A percentile compares a stretch with the other conserved stretches of the same genome.
These are phyloP conservation scores for Rhodotorula sp. DNA, from an alignment of 1,284 basidiomycete species.

Conservation along the genomic window DNA sequence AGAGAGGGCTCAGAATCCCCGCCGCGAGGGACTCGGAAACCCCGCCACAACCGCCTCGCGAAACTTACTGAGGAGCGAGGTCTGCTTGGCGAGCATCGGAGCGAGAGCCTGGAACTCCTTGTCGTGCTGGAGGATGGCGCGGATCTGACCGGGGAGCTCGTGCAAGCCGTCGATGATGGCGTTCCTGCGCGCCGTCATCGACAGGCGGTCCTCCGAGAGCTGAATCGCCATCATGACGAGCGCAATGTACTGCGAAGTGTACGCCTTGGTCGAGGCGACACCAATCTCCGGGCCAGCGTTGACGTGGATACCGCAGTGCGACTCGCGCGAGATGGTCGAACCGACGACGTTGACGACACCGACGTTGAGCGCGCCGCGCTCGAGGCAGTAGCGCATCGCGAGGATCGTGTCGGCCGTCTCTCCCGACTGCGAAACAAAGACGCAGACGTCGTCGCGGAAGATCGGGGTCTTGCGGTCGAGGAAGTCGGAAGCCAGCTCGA, in stretches of 20 bases:
- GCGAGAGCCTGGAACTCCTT: slow-evolving; percentile 77
- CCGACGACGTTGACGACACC: slow-evolving; percentile 98
- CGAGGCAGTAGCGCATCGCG: slow-evolving; percentile 92
- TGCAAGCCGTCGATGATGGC: slow-evolving; percentile 94
- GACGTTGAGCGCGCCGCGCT: slow-evolving; percentile 90
- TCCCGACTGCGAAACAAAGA: slow-evolving; percentile 96
- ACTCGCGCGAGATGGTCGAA: slow-evolving; percentile 70
- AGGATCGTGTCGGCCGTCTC: slow-evolving; percentile 99
- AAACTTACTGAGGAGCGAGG: slow-evolving; percentile 64
- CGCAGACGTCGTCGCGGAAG: slow-evolving; percentile 96
- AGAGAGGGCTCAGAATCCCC: too few relatives aligned
- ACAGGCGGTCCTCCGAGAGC: slow-evolving; percentile 93
- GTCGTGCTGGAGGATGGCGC: slow-evolving; percentile 80
- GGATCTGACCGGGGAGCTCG: slow-evolving; percentile 84
- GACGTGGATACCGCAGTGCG: slow-evolving; percentile 99
- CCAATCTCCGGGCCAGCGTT: slow-evolving; percentile 99
- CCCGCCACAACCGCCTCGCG: background rate
- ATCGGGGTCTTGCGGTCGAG: slow-evolving; percentile 98
- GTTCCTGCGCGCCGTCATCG: slow-evolving; percentile 81
- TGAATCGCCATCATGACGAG: slow-evolving; percentile 98
- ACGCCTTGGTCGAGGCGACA: slow-evolving; percentile 99
- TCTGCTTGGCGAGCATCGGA: slow-evolving; percentile 51
- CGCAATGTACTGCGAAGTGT: slow-evolving; percentile 99
- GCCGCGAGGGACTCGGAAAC: background rate
- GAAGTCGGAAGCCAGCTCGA: slow-evolving; percentile 98